These are phyloP conservation scores for Delitschia confertaspora DNA, from an alignment of 495 filamentous ascomycete genomes.

Conservation along the genomic window DNA sequence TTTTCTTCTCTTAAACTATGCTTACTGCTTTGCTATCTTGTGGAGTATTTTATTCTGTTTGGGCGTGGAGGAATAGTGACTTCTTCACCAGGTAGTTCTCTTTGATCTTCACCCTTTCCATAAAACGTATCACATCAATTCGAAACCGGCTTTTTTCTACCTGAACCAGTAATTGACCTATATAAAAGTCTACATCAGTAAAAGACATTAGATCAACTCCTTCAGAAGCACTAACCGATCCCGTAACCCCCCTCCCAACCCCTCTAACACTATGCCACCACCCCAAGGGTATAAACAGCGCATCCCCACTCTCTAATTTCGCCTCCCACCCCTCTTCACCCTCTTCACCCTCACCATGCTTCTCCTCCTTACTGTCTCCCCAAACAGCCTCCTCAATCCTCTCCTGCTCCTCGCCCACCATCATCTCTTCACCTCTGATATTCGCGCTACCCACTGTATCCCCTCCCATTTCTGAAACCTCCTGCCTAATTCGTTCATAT, in stretches of 20 bases:
- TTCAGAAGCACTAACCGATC: slow-evolving; percentile 51
- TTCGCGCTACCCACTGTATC: slow-evolving; percentile 46
- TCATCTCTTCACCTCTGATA: slow-evolving; percentile 85
- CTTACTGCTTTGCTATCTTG: too few relatives aligned
- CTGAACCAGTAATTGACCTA: slow-evolving; percentile 94
- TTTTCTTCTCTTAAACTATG: too few relatives aligned
- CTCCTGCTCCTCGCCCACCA: slow-evolving; percentile 64
- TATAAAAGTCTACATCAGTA: slow-evolving; percentile 34
- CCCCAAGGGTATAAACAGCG: slow-evolving; percentile 76
- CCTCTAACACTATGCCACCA: slow-evolving; percentile 97
- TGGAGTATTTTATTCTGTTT: too few relatives aligned
- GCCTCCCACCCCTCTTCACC: slow-evolving; percentile 42
- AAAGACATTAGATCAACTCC: slow-evolving; percentile 7
- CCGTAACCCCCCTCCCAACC: slow-evolving; percentile 52
- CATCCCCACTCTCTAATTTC: slow-evolving; percentile 56
- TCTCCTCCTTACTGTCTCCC: too few relatives aligned
- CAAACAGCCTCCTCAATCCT: slow-evolving; percentile 63
- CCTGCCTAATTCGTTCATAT: slow-evolving; percentile 49
- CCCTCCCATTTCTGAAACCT: too few relatives aligned
- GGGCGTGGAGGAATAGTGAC: too few relatives aligned
- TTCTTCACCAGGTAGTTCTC: too few relatives aligned
- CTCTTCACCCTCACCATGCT: slow-evolving; percentile 39
- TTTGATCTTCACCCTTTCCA: too few relatives aligned
- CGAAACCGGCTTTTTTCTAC: slow-evolving; percentile 28
- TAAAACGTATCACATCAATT: not conserved